Conservation (phyloP, 2,329 filamentous ascomycete genomes). For the Neophaeococcomyces aloes region DNA sequence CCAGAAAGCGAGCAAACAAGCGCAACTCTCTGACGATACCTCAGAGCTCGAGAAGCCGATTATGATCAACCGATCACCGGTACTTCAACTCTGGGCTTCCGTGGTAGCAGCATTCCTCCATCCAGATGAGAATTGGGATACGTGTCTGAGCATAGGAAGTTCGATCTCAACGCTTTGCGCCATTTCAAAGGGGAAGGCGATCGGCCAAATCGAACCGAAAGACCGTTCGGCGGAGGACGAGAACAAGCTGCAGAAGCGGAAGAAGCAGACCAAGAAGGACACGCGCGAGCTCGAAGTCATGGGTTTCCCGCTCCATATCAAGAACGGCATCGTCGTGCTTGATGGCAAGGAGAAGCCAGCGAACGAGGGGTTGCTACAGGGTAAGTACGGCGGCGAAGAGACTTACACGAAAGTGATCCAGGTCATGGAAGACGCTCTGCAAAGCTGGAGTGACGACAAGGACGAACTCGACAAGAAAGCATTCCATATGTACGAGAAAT, state of each 20-base stretch:
- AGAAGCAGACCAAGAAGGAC: conserved; percentile 7
- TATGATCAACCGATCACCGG: conserved; percentile 17
- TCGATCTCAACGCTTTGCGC: conserved; percentile 16
- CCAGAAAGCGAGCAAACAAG: not conserved
- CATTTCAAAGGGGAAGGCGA: conserved; percentile 17
- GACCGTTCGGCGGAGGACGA: conserved; percentile 9
- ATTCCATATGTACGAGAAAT: conserved; percentile 70
- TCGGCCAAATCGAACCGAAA: conserved; percentile 12
- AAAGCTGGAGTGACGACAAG: conserved; percentile 8
- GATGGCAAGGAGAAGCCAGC: conserved; percentile 13
- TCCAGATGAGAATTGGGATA: conserved; percentile 12
- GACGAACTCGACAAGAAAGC: conserved; percentile 63
- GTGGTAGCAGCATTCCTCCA: conserved; percentile 14
- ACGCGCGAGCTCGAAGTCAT: conserved; percentile 12
- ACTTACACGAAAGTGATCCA: conserved; percentile 8
- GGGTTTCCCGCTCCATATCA: conserved; percentile 14
- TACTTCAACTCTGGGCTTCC: conserved; percentile 17
- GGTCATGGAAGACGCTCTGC: conserved; percentile 13
- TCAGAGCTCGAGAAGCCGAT: conserved; percentile 11
- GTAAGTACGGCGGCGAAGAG: conserved; percentile 11
- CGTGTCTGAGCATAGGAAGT: conserved; percentile 13
- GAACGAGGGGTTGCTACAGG: conserved; percentile 11
- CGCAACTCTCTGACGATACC: not conserved
- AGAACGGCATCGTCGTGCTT: conserved; percentile 11
- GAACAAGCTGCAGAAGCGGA: conserved; percentile 11